phyloP scores from a whole-genome alignment of 2,329 filamentous ascomycete genomes.

The Nakataea oryzae region DNA sequence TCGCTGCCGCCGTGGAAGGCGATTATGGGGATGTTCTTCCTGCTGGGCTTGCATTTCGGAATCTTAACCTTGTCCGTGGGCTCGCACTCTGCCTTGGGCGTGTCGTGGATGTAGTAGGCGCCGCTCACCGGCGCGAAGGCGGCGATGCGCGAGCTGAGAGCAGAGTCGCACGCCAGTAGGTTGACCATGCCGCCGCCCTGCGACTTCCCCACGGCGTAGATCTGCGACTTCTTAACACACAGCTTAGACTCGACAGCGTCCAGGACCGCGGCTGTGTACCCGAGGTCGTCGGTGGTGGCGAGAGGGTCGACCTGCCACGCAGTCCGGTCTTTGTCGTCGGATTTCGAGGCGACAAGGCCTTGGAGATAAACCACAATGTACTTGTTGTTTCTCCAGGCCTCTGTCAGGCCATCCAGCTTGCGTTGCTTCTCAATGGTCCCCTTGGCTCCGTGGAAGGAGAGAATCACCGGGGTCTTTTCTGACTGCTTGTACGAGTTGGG shows the following conservation, averaged over 20 bases:
- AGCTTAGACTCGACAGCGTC: not conserved
- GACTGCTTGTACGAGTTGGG: not conserved
- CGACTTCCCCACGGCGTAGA: slow-evolving; percentile 32
- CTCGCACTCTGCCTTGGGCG: not conserved
- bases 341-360: not conserved
- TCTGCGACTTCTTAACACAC: slow-evolving; percentile 26
- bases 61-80: not conserved
- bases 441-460: slow-evolving; percentile 1
- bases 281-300: not conserved
- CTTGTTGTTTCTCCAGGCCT: not conserved
- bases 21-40: slow-evolving; percentile 26
- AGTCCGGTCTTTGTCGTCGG: not conserved
- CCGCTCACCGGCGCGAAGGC: slow-evolving; percentile 30
- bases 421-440: slow-evolving; percentile 1
- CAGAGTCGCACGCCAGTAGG: slow-evolving; percentile 27
- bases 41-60: slow-evolving; percentile 23
- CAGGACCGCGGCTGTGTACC: not conserved
- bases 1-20: slow-evolving; percentile 35
- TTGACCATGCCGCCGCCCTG: slow-evolving; percentile 34
- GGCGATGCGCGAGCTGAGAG: slow-evolving; percentile 24
- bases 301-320: slow-evolving; percentile 1
- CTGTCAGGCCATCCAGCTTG: slow-evolving; percentile 1
- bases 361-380: not conserved
- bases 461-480: not conserved
- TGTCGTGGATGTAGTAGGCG: slow-evolving; percentile 26